These are phyloP conservation scores for Immersiella caudata DNA, from an alignment of 495 filamentous ascomycete species.

Conservation along the genomic window DNA sequence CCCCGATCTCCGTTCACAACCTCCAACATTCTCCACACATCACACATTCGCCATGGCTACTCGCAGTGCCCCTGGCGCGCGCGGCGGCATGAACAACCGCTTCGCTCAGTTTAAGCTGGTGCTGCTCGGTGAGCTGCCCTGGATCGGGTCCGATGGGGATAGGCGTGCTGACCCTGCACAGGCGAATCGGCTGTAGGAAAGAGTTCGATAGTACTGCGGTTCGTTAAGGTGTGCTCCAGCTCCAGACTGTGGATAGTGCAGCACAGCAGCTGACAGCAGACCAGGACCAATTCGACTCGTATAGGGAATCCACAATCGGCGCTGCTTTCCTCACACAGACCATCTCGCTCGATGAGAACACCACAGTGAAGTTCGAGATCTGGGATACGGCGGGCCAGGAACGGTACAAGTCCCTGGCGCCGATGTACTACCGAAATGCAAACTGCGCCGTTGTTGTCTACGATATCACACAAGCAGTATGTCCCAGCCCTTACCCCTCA, in stretches of 20 bases:
- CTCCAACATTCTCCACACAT: conserved; percentile 20
- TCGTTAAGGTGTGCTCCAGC: conserved; percentile 77
- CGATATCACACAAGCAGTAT: conserved; percentile 97
- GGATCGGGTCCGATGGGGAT: background rate
- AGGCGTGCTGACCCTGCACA: conserved; percentile 54
- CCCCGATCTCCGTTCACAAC: background rate
- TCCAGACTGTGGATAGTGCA: background rate
- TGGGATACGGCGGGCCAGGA: conserved; percentile 99
- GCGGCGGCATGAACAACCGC: conserved; percentile 69
- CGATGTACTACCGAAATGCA: conserved; percentile 99
- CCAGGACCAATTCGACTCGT: conserved; percentile 99
- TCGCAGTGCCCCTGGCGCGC: conserved; percentile 73
- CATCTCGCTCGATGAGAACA: conserved; percentile 94
- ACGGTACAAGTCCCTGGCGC: conserved; percentile 95
- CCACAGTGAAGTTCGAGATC: conserved; percentile 99
- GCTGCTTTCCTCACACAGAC: conserved; percentile 99
- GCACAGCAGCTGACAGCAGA: conserved; percentile 23
- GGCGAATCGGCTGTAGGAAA: conserved; percentile 99
- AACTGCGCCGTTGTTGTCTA: conserved; percentile 99
- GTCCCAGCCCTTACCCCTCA: conserved; percentile 32
- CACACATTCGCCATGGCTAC: conserved; percentile 67
- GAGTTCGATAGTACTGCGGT: conserved; percentile 96
- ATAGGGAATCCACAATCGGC: conserved; percentile 98
- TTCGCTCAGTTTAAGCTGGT: conserved; percentile 99
- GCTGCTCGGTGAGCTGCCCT: conserved; percentile 67